Evolutionary conservation across 2,329 filamentous ascomycete genomes (phyloP).

Genomic region (Sclerotinia glacialis): DNA sequence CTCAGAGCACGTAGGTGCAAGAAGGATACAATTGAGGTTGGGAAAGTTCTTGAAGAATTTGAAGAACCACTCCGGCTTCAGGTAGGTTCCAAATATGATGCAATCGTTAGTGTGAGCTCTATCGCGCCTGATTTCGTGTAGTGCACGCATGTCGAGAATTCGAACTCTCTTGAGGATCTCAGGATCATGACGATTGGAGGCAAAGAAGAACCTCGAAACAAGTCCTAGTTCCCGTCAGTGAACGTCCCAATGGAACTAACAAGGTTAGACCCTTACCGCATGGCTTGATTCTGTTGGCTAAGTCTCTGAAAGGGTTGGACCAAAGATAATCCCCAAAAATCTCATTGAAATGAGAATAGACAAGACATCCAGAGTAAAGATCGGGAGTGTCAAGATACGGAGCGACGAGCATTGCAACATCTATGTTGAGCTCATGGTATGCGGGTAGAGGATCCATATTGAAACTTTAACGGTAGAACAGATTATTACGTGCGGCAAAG

Average conservation of each 20-base stretch:
- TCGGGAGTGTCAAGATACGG: conserved; percentile 25
- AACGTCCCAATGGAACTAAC: not conserved
- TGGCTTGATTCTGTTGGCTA: conserved; percentile 19
- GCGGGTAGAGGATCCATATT: conserved; percentile 7
- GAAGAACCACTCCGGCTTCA: conserved; percentile 16
- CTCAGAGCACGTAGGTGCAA: not conserved
- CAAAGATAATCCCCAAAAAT: conserved; percentile 27
- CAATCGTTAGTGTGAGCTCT: conserved; percentile 11
- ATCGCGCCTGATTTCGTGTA: conserved; percentile 1
- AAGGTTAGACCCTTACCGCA: conserved; percentile 23
- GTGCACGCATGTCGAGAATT: conserved; percentile 14
- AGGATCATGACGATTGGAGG: not conserved
- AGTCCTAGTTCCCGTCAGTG: not conserved
- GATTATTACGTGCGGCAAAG: not conserved
- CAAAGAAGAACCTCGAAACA: conserved; percentile 4
- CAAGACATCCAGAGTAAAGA: conserved; percentile 23
- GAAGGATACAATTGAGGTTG: conserved; percentile 13
- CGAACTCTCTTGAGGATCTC: conserved; percentile 33
- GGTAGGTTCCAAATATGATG: not conserved
- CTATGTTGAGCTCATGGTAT: conserved; percentile 11
- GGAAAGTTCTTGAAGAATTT: not conserved
- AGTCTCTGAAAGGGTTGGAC: conserved; percentile 29
- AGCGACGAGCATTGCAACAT: conserved; percentile 22
- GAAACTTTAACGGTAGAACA: not conserved
- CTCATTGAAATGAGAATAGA: conserved; percentile 26